Conservation (phyloP, 1,284 basidiomycete genomes). For the Tetrapyrgos nigripes region DNA sequence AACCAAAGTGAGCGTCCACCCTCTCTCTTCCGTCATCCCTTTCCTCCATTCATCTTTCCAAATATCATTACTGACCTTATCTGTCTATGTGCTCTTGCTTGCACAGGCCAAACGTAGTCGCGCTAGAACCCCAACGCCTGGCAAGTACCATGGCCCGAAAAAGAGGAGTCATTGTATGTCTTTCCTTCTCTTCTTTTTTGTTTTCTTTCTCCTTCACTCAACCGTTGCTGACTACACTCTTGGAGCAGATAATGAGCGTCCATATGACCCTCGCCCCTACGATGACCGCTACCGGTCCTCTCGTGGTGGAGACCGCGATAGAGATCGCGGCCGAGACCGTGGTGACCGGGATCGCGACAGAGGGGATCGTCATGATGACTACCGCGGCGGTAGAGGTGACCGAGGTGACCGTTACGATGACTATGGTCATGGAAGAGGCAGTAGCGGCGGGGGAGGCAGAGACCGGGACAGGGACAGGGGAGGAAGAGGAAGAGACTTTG, state of each 20-base stretch:
- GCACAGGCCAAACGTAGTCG: conserved; percentile 89
- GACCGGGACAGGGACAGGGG: neutral
- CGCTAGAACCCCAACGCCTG: conserved; percentile 94
- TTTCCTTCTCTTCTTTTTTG: conserved; percentile 16
- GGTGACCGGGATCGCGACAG: conserved; percentile 42
- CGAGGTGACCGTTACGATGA: conserved; percentile 30
- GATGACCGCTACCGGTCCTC: conserved; percentile 68
- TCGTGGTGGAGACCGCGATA: conserved; percentile 56
- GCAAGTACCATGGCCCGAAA: conserved; percentile 91
- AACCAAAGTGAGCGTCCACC: conserved; percentile 69
- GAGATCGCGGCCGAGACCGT: conserved; percentile 45
- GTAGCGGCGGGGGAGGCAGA: conserved; percentile 18
- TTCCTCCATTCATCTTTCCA: neutral
- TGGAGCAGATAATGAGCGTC: conserved; percentile 62
- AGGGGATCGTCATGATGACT: conserved; percentile 40
- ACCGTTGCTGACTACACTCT: neutral
- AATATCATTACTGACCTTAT: neutral
- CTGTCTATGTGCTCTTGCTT: neutral
- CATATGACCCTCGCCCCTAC: conserved; percentile 82
- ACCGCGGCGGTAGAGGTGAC: conserved; percentile 20
- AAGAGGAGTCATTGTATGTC: conserved; percentile 70
- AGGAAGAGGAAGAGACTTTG: neutral
- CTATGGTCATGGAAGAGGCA: conserved; percentile 24
- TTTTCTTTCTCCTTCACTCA: conserved; percentile 10
- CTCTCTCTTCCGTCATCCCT: neutral